Conservation (phyloP, 306 rosid species). For the Macrotyloma uniflorum region DNA sequence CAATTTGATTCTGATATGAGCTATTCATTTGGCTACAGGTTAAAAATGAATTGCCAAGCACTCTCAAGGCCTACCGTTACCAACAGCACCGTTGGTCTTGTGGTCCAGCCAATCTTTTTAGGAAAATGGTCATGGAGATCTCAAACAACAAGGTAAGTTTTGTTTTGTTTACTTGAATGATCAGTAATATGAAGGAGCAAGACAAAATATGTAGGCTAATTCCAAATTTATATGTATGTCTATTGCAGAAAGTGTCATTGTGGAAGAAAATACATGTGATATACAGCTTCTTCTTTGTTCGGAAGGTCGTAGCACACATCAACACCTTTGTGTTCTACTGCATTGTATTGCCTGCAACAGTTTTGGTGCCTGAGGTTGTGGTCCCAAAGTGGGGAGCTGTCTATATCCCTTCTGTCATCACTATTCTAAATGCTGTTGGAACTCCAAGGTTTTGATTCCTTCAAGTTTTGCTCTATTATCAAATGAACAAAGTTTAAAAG, state of each 20-base stretch:
- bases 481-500: not conserved
- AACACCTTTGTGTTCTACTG: slow-evolving; percentile 83
- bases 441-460: slow-evolving; percentile 70
- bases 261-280: slow-evolving; percentile 94
- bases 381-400: slow-evolving; percentile 96
- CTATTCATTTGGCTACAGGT: slow-evolving; percentile 53
- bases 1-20: not conserved
- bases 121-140: slow-evolving; percentile 85
- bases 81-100: slow-evolving; percentile 99
- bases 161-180: not conserved
- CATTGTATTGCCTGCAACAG: slow-evolving; percentile 84
- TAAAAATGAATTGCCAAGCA: slow-evolving; percentile 94
- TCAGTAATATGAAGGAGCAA: not conserved
- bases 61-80: slow-evolving; percentile 91
- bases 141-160: slow-evolving; percentile 72
- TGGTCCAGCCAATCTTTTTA: slow-evolving; percentile 97
- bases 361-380: slow-evolving; percentile 80
- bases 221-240: not conserved
- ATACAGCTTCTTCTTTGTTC: slow-evolving; percentile 93
- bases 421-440: slow-evolving; percentile 87
- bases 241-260: slow-evolving; percentile 76
- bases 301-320: slow-evolving; percentile 90
- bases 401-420: slow-evolving; percentile 80
- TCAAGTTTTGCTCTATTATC: not conserved
- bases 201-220: not conserved